A percentile compares a stretch with the other conserved stretches of the same genome.
Evolutionary conservation across 2,329 filamentous ascomycete species (phyloP).

Genomic region (Colletotrichum echinochloae): DNA sequence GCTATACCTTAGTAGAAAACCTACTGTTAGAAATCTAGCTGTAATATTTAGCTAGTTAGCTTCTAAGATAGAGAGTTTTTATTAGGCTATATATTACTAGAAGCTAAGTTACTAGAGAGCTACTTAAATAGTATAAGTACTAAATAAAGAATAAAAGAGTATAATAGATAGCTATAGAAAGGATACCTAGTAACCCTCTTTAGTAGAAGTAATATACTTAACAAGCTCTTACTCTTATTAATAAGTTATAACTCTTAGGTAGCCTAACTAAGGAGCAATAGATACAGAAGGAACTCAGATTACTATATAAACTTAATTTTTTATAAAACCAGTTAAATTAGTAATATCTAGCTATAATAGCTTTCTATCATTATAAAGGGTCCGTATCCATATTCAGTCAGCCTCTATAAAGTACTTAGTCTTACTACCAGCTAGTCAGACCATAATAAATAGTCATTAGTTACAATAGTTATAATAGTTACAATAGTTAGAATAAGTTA

Average conservation of each 20-base stretch:
- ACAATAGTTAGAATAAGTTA: no score
- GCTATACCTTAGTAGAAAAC: no score
- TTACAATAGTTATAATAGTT: no score
- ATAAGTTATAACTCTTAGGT: neutral
- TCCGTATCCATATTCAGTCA: no score
- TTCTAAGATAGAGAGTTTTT: neutral
- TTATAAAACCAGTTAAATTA: neutral
- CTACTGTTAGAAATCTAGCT: no score
- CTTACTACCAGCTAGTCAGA: no score
- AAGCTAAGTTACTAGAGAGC: neutral
- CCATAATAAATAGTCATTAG: no score
- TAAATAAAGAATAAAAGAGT: neutral
- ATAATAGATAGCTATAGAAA: neutral
- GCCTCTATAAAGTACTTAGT: no score
- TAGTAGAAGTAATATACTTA: neutral
- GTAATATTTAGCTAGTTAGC: no score
- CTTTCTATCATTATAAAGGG: neutral
- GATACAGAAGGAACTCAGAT: neutral
- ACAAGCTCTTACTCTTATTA: neutral
- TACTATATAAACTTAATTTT: neutral
- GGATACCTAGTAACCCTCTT: neutral
- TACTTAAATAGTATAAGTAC: neutral
- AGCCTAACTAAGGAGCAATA: neutral
- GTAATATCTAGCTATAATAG: neutral
- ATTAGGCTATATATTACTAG: accelerated